Conservation (phyloP, 169 alveolate species). For the Eimeria falciformis region DNA sequence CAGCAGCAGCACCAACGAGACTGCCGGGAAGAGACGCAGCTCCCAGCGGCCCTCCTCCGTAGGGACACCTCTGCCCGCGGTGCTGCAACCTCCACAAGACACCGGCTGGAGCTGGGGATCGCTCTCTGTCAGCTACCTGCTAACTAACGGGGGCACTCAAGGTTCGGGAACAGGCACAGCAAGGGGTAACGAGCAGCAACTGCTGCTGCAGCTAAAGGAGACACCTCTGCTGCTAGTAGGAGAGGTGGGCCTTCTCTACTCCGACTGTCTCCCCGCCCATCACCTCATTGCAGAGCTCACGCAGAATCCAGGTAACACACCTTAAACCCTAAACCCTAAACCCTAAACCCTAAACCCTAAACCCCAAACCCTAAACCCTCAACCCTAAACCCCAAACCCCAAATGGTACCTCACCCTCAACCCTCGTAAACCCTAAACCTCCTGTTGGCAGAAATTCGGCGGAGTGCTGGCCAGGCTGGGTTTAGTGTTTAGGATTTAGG, state of each 20-base stretch:
- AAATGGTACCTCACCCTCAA: no score
- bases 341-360: slow-evolving; percentile 51
- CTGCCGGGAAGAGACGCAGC: neutral
- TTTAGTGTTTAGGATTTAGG: neutral
- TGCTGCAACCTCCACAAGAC: neutral
- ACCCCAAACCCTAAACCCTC: slow-evolving; percentile 12
- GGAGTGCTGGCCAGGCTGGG: no score
- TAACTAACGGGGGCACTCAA: neutral
- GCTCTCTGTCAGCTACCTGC: neutral
- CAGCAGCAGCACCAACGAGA: slow-evolving; percentile 8
- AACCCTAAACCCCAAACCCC: no score
- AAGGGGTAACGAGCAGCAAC: neutral
- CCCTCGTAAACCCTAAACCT: no score
- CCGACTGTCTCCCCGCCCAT: neutral
- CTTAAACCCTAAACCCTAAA: slow-evolving; percentile 31
- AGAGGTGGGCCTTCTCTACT: neutral
- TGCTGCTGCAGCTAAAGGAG: neutral
- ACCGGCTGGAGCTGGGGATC: neutral
- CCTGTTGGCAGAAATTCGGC: no score
- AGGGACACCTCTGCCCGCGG: neutral
- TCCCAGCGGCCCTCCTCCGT: neutral
- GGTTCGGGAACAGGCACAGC: no score
- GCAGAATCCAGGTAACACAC: neutral
- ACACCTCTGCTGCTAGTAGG: neutral
- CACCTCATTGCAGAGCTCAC: neutral